Conservation (phyloP, 495 filamentous ascomycete genomes). For the Penicillium malachiteum region DNA sequence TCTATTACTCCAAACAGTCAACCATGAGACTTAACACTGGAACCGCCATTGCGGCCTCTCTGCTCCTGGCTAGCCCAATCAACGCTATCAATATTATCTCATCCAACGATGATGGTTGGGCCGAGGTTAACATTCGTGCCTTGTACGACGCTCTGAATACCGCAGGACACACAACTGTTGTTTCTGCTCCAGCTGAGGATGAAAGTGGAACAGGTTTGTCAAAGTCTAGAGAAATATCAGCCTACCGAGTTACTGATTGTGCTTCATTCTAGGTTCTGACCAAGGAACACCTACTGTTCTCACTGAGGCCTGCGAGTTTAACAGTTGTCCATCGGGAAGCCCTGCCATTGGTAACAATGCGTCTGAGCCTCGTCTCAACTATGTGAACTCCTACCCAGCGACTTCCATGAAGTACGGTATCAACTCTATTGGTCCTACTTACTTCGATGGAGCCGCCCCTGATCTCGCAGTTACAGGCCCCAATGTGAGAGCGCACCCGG, state of each 20-base stretch:
- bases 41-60: constrained; percentile 7
- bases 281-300: constrained; percentile 48
- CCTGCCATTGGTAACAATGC: constrained; percentile 54
- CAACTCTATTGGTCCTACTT: constrained; percentile 47
- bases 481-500: constrained; percentile 38
- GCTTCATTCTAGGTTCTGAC: constrained; percentile 43
- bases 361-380: constrained; percentile 58
- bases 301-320: constrained; percentile 51
- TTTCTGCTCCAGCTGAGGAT: constrained; percentile 65
- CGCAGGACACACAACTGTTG: constrained; percentile 57
- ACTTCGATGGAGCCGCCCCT: constrained; percentile 45
- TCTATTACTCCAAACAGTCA: background rate
- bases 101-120: constrained; percentile 73
- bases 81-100: constrained; percentile 57
- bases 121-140: constrained; percentile 60
- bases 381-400: constrained; percentile 68
- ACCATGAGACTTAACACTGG: constrained; percentile 12
- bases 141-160: constrained; percentile 51
- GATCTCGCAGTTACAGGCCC: constrained; percentile 64
- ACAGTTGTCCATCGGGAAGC: constrained; percentile 57
- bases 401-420: constrained; percentile 66
- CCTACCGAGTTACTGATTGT: background rate
- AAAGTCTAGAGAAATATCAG: no score
- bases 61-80: constrained; percentile 10
- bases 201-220: constrained; percentile 56